Base-by-base conservation (phyloP, 441 rosid species). In the Pelargonium cotyledonis region DNA sequence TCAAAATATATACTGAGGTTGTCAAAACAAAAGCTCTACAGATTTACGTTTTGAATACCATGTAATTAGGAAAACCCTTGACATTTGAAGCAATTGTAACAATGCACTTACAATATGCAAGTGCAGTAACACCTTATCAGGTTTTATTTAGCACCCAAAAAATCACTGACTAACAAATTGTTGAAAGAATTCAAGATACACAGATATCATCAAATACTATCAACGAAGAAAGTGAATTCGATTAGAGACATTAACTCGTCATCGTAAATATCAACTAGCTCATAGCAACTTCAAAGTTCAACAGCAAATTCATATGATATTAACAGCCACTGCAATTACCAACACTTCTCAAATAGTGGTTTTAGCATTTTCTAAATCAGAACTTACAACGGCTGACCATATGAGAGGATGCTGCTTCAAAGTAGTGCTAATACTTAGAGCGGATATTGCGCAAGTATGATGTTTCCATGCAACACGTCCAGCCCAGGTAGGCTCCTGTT, bases 401-500 rank as follows among this genome's bases (percentile, higher is more conserved):
- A 92, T 92, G 75, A 92, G 92, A 47, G 99, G 97, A 72, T 95
- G 96, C 79, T 89, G 98, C 87, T 92, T 90, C 83, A 86, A 78
- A 63, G 94, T 86, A 65, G 98, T 88, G 80, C 93, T 95, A 80
- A 95, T 92, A 80, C 98, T 95, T 78, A 95, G 86, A 40, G 98
- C 97, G 80, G 99, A 90, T 76, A 95, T 82, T 87, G 77, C 83
- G 87, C 98, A 89, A 74, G 99, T 89, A 75, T 95, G 99, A 78
- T 88, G 90, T 84, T 95, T 95, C 98, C 96, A 95, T 41, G 94
- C 74, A 73, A 89, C 76, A 73, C 97, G 88, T 67, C 99, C 99
- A 41, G 98, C 97, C 97, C 99, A 92, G 66, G 96, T 92, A 80
- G 81, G 94, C 85, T 95, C 98, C 81, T 79, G 82, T 77, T 92